These are phyloP conservation scores for Digitaria exilis DNA, from an alignment of 202 grass and related monocot genomes.

Conservation along the genomic window DNA sequence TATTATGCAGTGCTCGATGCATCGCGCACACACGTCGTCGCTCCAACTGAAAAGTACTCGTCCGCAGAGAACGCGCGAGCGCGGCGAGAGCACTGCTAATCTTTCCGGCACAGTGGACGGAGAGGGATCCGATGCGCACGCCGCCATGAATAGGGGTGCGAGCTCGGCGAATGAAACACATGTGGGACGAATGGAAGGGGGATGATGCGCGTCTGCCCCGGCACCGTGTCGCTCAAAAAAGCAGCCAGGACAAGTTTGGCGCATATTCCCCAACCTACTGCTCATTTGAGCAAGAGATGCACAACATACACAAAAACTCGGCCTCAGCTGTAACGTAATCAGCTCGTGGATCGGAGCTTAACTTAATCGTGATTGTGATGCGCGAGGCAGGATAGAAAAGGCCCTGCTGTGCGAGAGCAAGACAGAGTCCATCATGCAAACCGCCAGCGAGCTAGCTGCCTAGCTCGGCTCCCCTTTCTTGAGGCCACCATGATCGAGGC, in stretches of 20 bases:
- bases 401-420: slow-evolving; percentile 21
- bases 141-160: slow-evolving; percentile 6
- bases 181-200: background rate
- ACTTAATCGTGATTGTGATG: slow-evolving; percentile 16
- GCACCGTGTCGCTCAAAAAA: too few relatives aligned
- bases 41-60: background rate
- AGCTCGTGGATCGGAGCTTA: background rate
- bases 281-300: background rate
- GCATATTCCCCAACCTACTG: background rate
- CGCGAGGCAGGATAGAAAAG: slow-evolving; percentile 2
- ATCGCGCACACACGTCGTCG: too few relatives aligned
- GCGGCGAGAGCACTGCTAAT: background rate
- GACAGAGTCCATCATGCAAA: slow-evolving; percentile 19
- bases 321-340: background rate
- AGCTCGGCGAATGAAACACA: background rate
- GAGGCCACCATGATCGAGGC: background rate
- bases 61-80: background rate
- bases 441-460: too few relatives aligned
- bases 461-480: too few relatives aligned
- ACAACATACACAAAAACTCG: background rate
- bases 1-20: background rate
- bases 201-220: background rate
- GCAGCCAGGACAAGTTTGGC: too few relatives aligned
- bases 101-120: background rate
- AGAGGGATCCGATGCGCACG: slow-evolving; percentile 22